phyloP scores from a whole-genome alignment of 169 alveolate species.

The Cyclospora cayetanensis region DNA sequence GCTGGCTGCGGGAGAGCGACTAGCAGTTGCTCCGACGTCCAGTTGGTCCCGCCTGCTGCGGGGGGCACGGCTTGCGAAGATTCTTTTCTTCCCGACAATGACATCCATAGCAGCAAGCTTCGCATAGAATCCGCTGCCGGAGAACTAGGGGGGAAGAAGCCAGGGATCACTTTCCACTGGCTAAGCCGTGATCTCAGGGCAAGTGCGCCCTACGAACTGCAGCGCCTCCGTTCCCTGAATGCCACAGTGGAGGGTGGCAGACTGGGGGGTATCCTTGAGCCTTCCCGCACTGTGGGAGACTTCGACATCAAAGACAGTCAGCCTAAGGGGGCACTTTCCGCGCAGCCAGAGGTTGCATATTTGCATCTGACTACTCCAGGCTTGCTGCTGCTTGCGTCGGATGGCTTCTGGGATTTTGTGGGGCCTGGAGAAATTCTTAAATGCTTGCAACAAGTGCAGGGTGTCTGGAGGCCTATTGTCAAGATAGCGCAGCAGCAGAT shows the following conservation, averaged over 20 bases:
- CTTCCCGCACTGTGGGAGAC: constrained; percentile 70
- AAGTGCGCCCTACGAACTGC: constrained; percentile 33
- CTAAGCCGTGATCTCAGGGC: constrained; percentile 49
- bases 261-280: constrained; percentile 64
- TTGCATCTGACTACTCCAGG: constrained; percentile 23
- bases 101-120: too few relatives aligned
- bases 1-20: too few relatives aligned
- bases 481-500: background rate
- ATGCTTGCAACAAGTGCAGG: background rate
- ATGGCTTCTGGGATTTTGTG: constrained; percentile 69
- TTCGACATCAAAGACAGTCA: constrained; percentile 66
- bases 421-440: background rate
- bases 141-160: background rate
- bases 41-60: too few relatives aligned
- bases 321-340: constrained; percentile 45
- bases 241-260: constrained; percentile 44
- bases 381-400: constrained; percentile 58
- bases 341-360: constrained; percentile 31
- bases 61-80: too few relatives aligned
- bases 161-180: constrained; percentile 12
- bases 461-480: background rate
- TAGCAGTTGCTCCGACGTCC: too few relatives aligned
- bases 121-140: too few relatives aligned
- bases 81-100: too few relatives aligned
- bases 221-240: constrained; percentile 1